These are phyloP conservation scores for Silene noctiflora DNA, from an alignment of 179 eudicot species.

Conservation along the genomic window DNA sequence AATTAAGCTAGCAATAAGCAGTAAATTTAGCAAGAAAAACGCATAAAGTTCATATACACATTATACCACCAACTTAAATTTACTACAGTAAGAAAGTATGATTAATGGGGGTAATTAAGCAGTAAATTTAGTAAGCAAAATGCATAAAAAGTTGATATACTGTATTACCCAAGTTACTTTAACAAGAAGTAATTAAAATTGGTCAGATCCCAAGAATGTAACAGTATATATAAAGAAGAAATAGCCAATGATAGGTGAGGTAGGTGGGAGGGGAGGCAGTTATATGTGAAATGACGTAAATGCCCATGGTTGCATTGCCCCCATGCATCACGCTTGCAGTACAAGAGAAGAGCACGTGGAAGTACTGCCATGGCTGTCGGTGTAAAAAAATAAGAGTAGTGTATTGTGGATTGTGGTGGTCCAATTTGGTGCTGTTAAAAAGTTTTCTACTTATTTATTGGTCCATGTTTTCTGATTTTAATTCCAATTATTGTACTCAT, in stretches of 20 bases:
- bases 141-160: background rate
- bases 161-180: background rate
- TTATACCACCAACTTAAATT: background rate
- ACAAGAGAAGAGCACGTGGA: background rate
- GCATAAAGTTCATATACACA: background rate
- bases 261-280: background rate
- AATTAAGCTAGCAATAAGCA: background rate
- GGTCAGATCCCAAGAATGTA: background rate
- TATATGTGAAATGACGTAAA: background rate
- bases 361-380: background rate
- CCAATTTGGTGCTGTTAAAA: no score
- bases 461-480: no score
- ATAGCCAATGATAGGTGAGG: conserved; percentile 7
- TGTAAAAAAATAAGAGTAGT: background rate
- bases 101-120: background rate
- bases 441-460: no score
- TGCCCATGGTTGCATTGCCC: background rate
- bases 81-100: background rate
- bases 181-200: no score
- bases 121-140: background rate
- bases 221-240: background rate
- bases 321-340: background rate
- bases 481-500: no score
- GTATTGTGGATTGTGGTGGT: no score
- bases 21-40: background rate